Evolutionary conservation across 108 stramenopile species (phyloP).

Genomic region (Ochromonas danica): DNA sequence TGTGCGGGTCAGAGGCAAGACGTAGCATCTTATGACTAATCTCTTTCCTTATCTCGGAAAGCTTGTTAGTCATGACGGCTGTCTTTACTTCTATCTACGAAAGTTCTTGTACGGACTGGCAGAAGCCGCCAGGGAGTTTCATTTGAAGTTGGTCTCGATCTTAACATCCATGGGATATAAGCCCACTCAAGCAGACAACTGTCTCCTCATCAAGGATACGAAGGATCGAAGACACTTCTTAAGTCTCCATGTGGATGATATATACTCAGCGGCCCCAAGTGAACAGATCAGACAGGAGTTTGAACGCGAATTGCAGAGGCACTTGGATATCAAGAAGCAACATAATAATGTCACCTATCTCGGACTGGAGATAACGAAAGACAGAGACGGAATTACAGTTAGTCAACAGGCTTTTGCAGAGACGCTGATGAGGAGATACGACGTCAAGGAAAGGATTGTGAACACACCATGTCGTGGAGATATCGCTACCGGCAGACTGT

Average conservation of each 20-base stretch:
- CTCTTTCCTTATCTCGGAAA: not conserved
- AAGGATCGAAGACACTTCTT: not conserved
- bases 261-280: not conserved
- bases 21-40: not conserved
- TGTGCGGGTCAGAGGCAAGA: not conserved
- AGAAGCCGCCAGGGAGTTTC: not conserved
- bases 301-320: not conserved
- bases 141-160: not conserved
- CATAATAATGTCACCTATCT: not conserved
- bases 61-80: not conserved
- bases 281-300: not conserved
- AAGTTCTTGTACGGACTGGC: slow-evolving; percentile 1
- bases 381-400: no score
- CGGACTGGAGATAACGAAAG: not conserved
- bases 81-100: not conserved
- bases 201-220: not conserved
- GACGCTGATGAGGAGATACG: no score
- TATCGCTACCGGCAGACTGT: no score
- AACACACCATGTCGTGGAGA: no score
- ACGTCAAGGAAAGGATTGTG: no score
- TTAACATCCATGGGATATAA: not conserved
- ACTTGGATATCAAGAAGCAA: not conserved
- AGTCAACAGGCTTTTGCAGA: no score
- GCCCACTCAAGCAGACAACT: not conserved
- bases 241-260: not conserved